phyloP scores from a whole-genome alignment of 192 early-diverging fungal species.

The Coemansia sp. region DNA sequence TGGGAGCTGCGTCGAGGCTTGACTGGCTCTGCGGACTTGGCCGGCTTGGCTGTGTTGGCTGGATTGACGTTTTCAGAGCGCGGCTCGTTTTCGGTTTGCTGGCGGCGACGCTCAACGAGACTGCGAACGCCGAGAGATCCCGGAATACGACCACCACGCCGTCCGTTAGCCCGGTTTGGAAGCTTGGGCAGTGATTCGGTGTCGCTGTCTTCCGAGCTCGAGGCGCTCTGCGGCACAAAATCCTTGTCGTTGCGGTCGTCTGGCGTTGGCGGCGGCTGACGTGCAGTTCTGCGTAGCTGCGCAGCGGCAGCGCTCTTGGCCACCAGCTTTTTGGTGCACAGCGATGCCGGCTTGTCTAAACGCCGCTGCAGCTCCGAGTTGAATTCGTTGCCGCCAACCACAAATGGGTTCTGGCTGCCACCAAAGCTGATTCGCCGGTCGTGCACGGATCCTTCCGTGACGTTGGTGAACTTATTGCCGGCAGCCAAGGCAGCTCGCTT shows the following conservation, averaged over 20 bases:
- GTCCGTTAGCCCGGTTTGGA: no score
- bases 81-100: not conserved
- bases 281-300: conserved; percentile 17
- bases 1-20: not conserved
- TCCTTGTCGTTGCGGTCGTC: conserved; percentile 34
- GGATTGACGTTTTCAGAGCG: not conserved
- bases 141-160: conserved; percentile 13
- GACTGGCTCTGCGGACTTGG: not conserved
- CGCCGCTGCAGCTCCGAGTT: conserved; percentile 28
- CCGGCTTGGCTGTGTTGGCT: not conserved
- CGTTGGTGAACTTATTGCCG: not conserved
- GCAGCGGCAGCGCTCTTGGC: conserved; percentile 37
- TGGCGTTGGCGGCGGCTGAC: conserved; percentile 26
- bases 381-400: conserved; percentile 38
- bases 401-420: conserved; percentile 33
- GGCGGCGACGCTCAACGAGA: conserved; percentile 25
- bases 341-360: conserved; percentile 3
- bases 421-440: conserved; percentile 50
- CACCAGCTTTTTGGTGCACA: conserved; percentile 15
- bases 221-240: conserved; percentile 21
- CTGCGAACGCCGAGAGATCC: conserved; percentile 37
- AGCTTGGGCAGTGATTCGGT: no score
- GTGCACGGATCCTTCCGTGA: conserved; percentile 44
- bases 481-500: not conserved
- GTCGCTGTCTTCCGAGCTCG: conserved; percentile 7